Evolutionary conservation across 805 yeast genomes (phyloP).

Genomic region (Groenewaldozyma tartarivorans): DNA sequence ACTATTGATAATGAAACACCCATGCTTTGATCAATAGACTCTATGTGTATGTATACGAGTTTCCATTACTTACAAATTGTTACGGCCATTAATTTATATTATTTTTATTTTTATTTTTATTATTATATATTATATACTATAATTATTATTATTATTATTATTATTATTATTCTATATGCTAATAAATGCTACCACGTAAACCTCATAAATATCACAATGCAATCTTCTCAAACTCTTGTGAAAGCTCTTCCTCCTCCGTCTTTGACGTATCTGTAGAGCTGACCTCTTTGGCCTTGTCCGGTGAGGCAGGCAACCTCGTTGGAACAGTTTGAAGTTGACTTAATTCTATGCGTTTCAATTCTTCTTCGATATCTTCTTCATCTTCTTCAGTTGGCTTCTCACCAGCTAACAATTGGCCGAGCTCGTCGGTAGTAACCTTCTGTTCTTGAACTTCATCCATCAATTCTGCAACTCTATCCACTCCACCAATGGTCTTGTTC

Average conservation of each 20-base stretch:
- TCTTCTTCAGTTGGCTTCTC: constrained; percentile 12
- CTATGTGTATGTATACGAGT: too few species aligned
- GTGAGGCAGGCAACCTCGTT: background rate
- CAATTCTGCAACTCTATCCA: constrained; percentile 34
- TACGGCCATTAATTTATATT: too few species aligned
- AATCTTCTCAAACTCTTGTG: background rate
- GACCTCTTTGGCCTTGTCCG: background rate
- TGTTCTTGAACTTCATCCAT: constrained; percentile 34
- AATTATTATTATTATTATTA: too few species aligned
- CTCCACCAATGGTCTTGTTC: constrained; percentile 35
- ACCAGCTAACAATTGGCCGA: constrained; percentile 21
- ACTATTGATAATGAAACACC: background rate
- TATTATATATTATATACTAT: too few species aligned
- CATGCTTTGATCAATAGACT: background rate
- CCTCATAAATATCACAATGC: too few species aligned
- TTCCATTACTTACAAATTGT: too few species aligned
- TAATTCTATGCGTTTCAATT: constrained; percentile 23
- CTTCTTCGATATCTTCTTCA: constrained; percentile 32
- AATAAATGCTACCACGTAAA: too few species aligned
- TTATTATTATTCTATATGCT: too few species aligned
- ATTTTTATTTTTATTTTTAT: too few species aligned
- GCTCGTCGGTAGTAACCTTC: constrained; percentile 28
- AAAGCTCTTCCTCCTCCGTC: background rate
- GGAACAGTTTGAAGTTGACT: constrained; percentile 5
- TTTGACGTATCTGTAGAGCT: background rate